Base-by-base conservation (phyloP, 768 basidiomycete genomes). In the Leccinellum albellum region DNA sequence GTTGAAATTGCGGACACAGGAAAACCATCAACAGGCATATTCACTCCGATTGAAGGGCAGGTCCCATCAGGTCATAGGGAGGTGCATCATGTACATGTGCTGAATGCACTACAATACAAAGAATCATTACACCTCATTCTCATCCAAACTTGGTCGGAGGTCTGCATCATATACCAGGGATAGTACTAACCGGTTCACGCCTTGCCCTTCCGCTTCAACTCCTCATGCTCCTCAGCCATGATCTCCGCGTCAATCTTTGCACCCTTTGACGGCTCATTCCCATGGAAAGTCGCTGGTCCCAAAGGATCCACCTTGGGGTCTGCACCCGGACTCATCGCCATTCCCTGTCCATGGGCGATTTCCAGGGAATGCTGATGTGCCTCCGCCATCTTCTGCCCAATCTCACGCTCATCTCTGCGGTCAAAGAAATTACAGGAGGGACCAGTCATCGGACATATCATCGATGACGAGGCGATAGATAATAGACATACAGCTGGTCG, bases 161-260 rank as follows among this genome's bases (percentile, higher is more conserved):
- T 9, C 17, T n/a, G 9, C n/a, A 37, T n/a, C n/a, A 37, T n/a
- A 37, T 42, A 5, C 40, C 40, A 42, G 20, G 40, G 20, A 42
- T 3, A 13, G 12, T 20, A 20, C 40, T 42, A 20, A 42, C 20
- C 20, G 4, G 10, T 45, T 70, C 42, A 72, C 12, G 57, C 68
- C 51, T 64, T 74, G 24, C 75, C 77, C 67, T 83, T 84, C 60
- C 74, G 71, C 63, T 57, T 73, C 56, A 85, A 58, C 35, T 65
- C 51, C 61, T 81, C 78, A 53, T 77, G 76, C 20, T 86, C 85
- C 55, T 83, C 82, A 3, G 64, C 64, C 71, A 80, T 75, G 20
- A 86, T 69, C 60, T 84, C 72, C 4, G 80, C 79, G 63, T 86
- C 85, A n/a, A 83, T 75, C 64, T 79, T 68, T 1, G 83, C 85